phyloP scores from a whole-genome alignment of 352 stramenopile species.

The Thraustotheca clavata region DNA sequence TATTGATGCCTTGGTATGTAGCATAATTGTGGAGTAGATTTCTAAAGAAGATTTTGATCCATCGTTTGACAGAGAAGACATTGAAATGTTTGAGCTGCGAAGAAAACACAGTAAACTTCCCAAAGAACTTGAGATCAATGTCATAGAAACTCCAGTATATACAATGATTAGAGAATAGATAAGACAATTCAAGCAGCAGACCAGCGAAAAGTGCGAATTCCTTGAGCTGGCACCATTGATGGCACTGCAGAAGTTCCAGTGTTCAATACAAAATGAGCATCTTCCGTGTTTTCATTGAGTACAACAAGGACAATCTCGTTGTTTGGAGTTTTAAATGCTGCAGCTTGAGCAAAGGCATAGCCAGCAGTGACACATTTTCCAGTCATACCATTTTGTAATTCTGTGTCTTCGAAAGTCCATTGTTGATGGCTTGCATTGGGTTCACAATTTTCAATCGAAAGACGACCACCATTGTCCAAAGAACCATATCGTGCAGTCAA shows the following conservation, averaged over 20 bases:
- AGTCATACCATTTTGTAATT: conserved; percentile 27
- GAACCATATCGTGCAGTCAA: conserved; percentile 58
- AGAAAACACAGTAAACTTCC: conserved; percentile 71
- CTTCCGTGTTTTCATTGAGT: conserved; percentile 78
- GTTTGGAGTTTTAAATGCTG: conserved; percentile 59
- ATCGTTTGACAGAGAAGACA: conserved; percentile 59
- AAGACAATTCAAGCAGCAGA: background rate
- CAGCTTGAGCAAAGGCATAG: conserved; percentile 63
- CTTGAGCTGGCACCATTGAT: conserved; percentile 42
- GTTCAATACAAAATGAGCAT: conserved; percentile 51
- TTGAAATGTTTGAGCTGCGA: conserved; percentile 72
- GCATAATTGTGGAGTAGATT: conserved; percentile 19
- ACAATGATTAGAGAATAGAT: conserved; percentile 6
- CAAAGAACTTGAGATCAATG: conserved; percentile 50
- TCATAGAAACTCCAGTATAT: background rate
- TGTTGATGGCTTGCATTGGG: conserved; percentile 31
- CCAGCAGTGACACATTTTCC: conserved; percentile 72
- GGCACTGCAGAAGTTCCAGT: conserved; percentile 35
- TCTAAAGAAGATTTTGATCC: conserved; percentile 44
- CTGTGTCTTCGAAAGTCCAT: conserved; percentile 46
- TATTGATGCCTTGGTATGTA: background rate
- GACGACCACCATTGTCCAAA: conserved; percentile 37
- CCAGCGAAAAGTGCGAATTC: conserved; percentile 72
- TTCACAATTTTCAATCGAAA: conserved; percentile 28
- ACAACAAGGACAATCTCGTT: conserved; percentile 72